phyloP scores from a whole-genome alignment of 1,139 yeast species.

The Geotrichum siamense region DNA sequence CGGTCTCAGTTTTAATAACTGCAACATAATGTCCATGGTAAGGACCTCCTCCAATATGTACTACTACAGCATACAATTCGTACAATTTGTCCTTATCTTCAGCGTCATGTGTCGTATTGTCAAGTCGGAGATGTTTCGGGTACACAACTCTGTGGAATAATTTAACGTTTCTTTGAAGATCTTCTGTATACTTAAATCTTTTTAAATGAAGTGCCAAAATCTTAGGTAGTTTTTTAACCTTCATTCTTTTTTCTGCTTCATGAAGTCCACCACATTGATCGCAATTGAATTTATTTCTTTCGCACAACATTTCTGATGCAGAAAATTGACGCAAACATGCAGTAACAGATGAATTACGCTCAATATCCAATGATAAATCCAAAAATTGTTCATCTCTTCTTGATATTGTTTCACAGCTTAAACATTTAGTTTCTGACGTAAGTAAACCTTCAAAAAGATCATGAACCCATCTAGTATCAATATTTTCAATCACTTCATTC shows the following conservation, averaged over 20 bases:
- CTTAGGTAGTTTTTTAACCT: conserved; percentile 68
- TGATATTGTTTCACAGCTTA: conserved; percentile 83
- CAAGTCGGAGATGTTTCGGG: conserved; percentile 64
- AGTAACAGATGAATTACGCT: conserved; percentile 66
- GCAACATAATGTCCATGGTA: conserved; percentile 96
- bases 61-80: conserved; percentile 78
- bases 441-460: conserved; percentile 76
- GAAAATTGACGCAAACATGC: conserved; percentile 73
- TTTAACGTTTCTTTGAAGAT: conserved; percentile 72
- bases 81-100: conserved; percentile 51
- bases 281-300: conserved; percentile 87
- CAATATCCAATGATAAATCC: conserved; percentile 81
- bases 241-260: conserved; percentile 92
- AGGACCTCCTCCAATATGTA: conserved; percentile 96
- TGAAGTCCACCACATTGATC: conserved; percentile 85
- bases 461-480: conserved; percentile 52
- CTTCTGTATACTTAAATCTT: conserved; percentile 86
- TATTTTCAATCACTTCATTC: conserved; percentile 70
- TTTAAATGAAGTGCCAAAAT: conserved; percentile 78
- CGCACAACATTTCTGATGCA: conserved; percentile 76
- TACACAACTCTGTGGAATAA: conserved; percentile 79
- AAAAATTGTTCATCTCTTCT: conserved; percentile 78
- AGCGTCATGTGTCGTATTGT: conserved; percentile 62
- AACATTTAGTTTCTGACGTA: conserved; percentile 82
- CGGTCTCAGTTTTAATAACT: conserved; percentile 66